Percentiles rank a stretch among this genome's conserved stretches.
Conservation (phyloP, 176 grass and related monocot genomes). For the Musa beccarii region DNA sequence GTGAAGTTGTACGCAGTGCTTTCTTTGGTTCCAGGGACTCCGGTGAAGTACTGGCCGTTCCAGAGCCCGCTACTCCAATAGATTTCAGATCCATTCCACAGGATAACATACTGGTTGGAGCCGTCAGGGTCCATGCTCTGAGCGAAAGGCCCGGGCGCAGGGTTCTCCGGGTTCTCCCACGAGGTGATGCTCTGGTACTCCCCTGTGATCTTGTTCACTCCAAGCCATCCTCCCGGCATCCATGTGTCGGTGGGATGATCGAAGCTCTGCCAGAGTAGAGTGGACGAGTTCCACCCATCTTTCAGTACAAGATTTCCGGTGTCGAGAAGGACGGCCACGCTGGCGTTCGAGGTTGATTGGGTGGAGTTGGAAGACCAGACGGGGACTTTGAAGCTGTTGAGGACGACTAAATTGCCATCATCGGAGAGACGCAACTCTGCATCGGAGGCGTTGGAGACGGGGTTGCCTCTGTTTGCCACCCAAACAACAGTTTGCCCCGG, state of each 20-base stretch:
- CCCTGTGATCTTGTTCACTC: conserved; percentile 37
- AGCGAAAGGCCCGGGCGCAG: conserved; percentile 27
- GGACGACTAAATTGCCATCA: conserved; percentile 31
- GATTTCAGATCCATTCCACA: conserved; percentile 34
- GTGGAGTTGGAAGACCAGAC: conserved; percentile 41
- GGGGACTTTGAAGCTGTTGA: conserved; percentile 3
- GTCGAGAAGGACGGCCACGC: conserved; percentile 35
- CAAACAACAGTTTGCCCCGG: no score
- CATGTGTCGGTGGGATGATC: conserved; percentile 43
- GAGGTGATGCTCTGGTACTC: conserved; percentile 33
- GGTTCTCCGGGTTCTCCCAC: conserved; percentile 38
- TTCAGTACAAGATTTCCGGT: conserved; percentile 41
- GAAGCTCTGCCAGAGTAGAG: conserved; percentile 53
- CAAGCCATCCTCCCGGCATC: conserved; percentile 39
- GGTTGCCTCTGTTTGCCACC: not conserved
- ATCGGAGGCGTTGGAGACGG: conserved; percentile 21
- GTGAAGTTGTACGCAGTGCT: conserved; percentile 19
- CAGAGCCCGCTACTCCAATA: conserved; percentile 35
- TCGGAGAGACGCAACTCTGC: conserved; percentile 29
- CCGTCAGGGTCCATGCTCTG: conserved; percentile 31
- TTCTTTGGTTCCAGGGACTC: conserved; percentile 14
- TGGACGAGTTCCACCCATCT: conserved; percentile 11
- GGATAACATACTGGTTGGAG: conserved; percentile 25
- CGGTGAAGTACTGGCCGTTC: conserved; percentile 26
- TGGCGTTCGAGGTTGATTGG: not conserved